Evolutionary conservation across 208 protist genomes (phyloP), one percentile per base, ranked within the genome.

Genomic region (Tritrichomonas musculus): DNA sequence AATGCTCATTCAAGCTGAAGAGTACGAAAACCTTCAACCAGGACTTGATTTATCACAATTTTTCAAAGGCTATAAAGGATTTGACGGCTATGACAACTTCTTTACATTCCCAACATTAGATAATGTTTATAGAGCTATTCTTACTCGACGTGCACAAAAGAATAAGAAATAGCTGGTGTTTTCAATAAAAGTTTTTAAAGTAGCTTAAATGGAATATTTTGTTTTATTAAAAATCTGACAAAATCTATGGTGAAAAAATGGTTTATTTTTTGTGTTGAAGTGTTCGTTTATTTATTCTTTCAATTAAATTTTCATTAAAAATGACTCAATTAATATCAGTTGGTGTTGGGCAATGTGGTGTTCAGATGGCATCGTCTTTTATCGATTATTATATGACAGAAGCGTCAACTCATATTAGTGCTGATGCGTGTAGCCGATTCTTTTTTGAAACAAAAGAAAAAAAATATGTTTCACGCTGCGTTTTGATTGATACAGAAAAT

Each of bases 1-100:
- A 88, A 88, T 88, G 77, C 27, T 88, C 8, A 88, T 88, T 39
- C 77, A 88, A 57, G 77, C 77, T 8, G 77, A 88, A 57, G 77
- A 88, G 39, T 88, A 88, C 17, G 77, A 88, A 88, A 88, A 88
- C 41, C 4, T 60, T 3, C 77, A 88, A 17, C 14, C 44, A 22
- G 77, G 47, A 39, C 39, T 57, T 9, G 8, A 88, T 57, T 57
- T 88, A 27, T 14, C 44, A 41, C 77, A 88, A 17, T 88, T 88
- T 30, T 88, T 53, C 17, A 88, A 57, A 44, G 47, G 47, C 5
- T 88, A 53, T 30, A 20, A 53, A 33, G 47, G 47, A 60, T 69
- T 69, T 69, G 64, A 13, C 5, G 64, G 64, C 5, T 69, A 33
- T n/a, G 64, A 69, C 5, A n/a, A 17, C 27, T 88, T 88, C 47